Evolutionary conservation across 2,329 filamentous ascomycete genomes (phyloP).

Genomic region (Metarhizium sp.): DNA sequence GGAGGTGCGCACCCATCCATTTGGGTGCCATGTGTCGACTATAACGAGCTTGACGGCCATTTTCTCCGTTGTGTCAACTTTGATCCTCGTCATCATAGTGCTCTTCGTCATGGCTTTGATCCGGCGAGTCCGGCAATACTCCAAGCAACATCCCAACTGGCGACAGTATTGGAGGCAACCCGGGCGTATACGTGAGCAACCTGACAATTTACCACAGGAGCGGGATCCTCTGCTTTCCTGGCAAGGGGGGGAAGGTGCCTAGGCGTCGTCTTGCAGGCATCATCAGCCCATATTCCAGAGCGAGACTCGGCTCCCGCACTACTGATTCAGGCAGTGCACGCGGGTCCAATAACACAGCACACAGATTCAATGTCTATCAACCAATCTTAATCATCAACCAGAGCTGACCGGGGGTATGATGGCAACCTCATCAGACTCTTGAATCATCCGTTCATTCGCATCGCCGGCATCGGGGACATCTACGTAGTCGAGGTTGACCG

Average conservation of each 20-base stretch:
- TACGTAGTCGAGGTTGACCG: constrained; percentile 74
- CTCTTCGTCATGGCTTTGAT: constrained; percentile 8
- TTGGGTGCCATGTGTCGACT: constrained; percentile 27
- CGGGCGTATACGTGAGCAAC: constrained; percentile 6
- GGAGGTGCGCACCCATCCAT: constrained; percentile 26
- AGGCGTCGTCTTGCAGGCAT: background rate
- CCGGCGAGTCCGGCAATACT: constrained; percentile 13
- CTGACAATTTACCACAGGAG: constrained; percentile 6
- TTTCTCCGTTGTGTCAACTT: constrained; percentile 18
- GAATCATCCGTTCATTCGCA: constrained; percentile 40
- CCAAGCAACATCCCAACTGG: constrained; percentile 13
- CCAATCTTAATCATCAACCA: constrained; percentile 39
- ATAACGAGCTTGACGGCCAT: constrained; percentile 22
- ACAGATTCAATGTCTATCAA: background rate
- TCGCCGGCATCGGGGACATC: constrained; percentile 47
- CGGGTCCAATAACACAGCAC: constrained; percentile 1
- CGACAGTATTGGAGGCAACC: constrained; percentile 9
- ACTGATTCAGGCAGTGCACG: background rate
- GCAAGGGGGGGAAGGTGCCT: background rate
- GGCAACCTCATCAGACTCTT: constrained; percentile 72
- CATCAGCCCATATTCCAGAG: background rate
- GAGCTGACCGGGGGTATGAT: constrained; percentile 86
- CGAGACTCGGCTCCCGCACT: background rate
- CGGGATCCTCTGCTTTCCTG: constrained; percentile 15
- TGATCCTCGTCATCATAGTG: constrained; percentile 15